Evolutionary conservation across 148 eudicot genomes (phyloP).

Genomic region (Fallopia convolvulus): DNA sequence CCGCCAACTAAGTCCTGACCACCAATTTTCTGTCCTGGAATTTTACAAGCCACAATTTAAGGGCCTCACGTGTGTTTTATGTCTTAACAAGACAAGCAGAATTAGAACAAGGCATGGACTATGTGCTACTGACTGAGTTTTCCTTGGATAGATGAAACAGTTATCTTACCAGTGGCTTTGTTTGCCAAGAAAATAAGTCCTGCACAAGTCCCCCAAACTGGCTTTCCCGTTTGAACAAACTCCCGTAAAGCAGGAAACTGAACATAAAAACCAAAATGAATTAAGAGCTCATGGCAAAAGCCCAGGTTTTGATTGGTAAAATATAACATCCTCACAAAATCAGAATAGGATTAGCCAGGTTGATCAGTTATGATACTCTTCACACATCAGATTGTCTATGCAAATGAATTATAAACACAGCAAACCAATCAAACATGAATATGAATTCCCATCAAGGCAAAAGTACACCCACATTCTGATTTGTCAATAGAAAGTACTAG

Average conservation of each 20-base stretch:
- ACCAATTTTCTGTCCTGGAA: conserved; percentile 87
- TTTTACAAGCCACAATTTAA: conserved; percentile 4
- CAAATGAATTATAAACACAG: not conserved
- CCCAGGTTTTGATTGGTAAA: not conserved
- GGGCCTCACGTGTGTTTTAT: not conserved
- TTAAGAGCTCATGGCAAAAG: not conserved
- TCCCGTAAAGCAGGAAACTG: conserved; percentile 91
- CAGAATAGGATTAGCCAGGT: not conserved
- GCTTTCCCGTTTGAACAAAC: conserved; percentile 81
- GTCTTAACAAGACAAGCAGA: not conserved
- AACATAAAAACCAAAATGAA: not conserved
- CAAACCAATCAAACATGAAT: not conserved
- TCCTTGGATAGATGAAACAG: not conserved
- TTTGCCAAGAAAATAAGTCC: conserved; percentile 88
- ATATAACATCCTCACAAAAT: not conserved
- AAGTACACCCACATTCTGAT: not conserved
- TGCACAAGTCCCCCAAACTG: conserved; percentile 98
- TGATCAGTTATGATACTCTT: not conserved
- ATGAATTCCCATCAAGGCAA: not conserved
- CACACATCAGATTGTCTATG: not conserved
- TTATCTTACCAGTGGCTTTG: conserved; percentile 55
- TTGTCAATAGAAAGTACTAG: not conserved
- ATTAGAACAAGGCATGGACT: not conserved
- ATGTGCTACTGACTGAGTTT: not conserved
- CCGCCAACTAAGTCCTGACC: conserved; percentile 95